Percentiles rank a stretch among this genome's conserved stretches.
phyloP scores from a whole-genome alignment of 495 filamentous ascomycete genomes.

The Apiosordaria backusii region DNA sequence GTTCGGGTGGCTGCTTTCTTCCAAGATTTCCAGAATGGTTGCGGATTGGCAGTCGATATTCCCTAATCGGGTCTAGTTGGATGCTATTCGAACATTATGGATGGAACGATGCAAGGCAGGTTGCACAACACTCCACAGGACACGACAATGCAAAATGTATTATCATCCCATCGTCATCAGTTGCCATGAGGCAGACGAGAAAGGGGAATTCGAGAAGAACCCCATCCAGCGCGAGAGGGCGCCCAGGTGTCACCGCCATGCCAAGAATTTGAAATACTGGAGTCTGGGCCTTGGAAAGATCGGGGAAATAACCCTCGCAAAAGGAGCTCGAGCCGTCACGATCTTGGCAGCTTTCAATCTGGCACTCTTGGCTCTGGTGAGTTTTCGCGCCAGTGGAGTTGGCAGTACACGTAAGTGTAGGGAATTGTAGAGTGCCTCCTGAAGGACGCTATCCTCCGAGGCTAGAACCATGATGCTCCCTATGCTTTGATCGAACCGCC shows the following conservation, averaged over 20 bases:
- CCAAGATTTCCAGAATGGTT: background rate
- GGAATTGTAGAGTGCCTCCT: too few species aligned
- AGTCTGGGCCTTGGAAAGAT: background rate
- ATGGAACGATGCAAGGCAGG: slow-evolving; percentile 12
- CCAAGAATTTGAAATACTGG: background rate
- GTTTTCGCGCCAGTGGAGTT: background rate
- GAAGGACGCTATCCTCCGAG: too few species aligned
- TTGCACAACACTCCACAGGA: background rate
- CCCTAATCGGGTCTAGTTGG: slow-evolving; percentile 13
- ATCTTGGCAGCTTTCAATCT: background rate
- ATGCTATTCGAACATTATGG: background rate
- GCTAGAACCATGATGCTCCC: too few species aligned
- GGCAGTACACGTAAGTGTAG: too few species aligned
- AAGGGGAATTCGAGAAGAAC: background rate
- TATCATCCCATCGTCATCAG: background rate
- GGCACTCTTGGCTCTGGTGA: background rate
- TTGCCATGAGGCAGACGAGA: background rate
- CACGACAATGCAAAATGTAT: background rate
- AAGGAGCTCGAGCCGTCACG: background rate
- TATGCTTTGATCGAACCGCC: too few species aligned
- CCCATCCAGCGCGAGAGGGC: background rate
- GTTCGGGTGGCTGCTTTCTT: background rate
- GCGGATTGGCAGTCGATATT: background rate
- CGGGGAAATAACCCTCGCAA: background rate
- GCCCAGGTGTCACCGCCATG: background rate